Evolutionary conservation across 768 basidiomycete species (phyloP).

Genomic region (Pulveroboletus ravenelii): DNA sequence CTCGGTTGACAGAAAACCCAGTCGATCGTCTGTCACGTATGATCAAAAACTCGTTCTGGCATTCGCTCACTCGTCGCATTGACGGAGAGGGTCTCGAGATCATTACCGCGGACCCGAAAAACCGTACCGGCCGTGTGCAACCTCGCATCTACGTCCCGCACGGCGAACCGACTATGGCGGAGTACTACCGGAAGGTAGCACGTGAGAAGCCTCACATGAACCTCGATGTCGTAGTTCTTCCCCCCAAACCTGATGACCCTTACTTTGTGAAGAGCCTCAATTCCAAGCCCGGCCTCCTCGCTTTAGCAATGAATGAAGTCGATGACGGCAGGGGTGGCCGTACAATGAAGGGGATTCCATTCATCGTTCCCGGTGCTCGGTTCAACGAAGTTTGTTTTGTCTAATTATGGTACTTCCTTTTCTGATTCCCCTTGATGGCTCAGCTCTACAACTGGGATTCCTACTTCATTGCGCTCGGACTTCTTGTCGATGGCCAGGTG

Average conservation of each 20-base stretch:
- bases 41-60: slow-evolving; percentile 99
- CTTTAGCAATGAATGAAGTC: slow-evolving; percentile 91
- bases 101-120: slow-evolving; percentile 97
- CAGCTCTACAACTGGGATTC: slow-evolving; percentile 95
- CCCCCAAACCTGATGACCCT: slow-evolving; percentile 82
- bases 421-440: slow-evolving; percentile 4
- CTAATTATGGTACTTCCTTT: not conserved
- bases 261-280: slow-evolving; percentile 89
- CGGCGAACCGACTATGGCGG: slow-evolving; percentile 89
- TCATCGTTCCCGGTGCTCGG: slow-evolving; percentile 93
- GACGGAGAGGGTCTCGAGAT: slow-evolving; percentile 97
- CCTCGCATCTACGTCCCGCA: slow-evolving; percentile 95
- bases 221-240: slow-evolving; percentile 88
- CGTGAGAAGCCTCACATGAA: slow-evolving; percentile 90
- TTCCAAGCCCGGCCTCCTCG: slow-evolving; percentile 88
- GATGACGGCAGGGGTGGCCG: slow-evolving; percentile 75
- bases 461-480: slow-evolving; percentile 89
- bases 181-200: slow-evolving; percentile 91
- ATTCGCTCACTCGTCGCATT: slow-evolving; percentile 91
- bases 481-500: slow-evolving; percentile 91
- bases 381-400: slow-evolving; percentile 77
- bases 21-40: slow-evolving; percentile 95
- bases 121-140: slow-evolving; percentile 83
- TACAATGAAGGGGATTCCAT: slow-evolving; percentile 89
- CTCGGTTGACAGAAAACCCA: slow-evolving; percentile 95